A percentile compares a stretch with the other conserved stretches of the same genome.
Conservation (phyloP, 140 eudicot genomes). For the Cichorium intybus region DNA sequence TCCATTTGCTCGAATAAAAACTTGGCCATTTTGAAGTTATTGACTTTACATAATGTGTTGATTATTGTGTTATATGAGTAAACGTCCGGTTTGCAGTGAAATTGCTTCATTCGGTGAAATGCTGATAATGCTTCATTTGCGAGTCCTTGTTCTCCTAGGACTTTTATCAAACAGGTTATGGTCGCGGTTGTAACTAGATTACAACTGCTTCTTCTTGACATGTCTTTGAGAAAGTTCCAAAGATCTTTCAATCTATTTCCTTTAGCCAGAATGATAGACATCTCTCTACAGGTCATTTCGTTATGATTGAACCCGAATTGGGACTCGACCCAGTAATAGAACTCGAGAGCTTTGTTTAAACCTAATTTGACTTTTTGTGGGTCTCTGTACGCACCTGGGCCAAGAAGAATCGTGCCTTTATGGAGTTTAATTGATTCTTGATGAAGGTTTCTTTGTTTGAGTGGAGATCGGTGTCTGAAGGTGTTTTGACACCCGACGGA, state of each 20-base stretch:
- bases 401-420: slow-evolving; percentile 54
- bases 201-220: slow-evolving; percentile 47
- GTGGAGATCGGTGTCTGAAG: slow-evolving; percentile 73
- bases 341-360: slow-evolving; percentile 55
- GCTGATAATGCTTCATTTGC: slow-evolving; percentile 67
- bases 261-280: slow-evolving; percentile 69
- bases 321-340: slow-evolving; percentile 72
- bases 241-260: slow-evolving; percentile 52
- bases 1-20: slow-evolving; percentile 84
- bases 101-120: slow-evolving; percentile 82
- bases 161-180: slow-evolving; percentile 82
- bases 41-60: slow-evolving; percentile 74
- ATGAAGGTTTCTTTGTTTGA: slow-evolving; percentile 62
- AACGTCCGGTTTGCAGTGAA: slow-evolving; percentile 80
- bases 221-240: slow-evolving; percentile 69
- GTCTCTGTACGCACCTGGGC: slow-evolving; percentile 83
- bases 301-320: slow-evolving; percentile 59
- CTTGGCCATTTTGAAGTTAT: slow-evolving; percentile 71
- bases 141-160: slow-evolving; percentile 78
- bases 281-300: slow-evolving; percentile 75
- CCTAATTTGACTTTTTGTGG: slow-evolving; percentile 52
- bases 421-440: slow-evolving; percentile 38
- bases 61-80: slow-evolving; percentile 69
- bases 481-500: slow-evolving; percentile 74
- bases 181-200: slow-evolving; percentile 60